These are phyloP conservation scores for Eucalyptus regnans DNA, from an alignment of 345 rosid species.

Conservation along the genomic window DNA sequence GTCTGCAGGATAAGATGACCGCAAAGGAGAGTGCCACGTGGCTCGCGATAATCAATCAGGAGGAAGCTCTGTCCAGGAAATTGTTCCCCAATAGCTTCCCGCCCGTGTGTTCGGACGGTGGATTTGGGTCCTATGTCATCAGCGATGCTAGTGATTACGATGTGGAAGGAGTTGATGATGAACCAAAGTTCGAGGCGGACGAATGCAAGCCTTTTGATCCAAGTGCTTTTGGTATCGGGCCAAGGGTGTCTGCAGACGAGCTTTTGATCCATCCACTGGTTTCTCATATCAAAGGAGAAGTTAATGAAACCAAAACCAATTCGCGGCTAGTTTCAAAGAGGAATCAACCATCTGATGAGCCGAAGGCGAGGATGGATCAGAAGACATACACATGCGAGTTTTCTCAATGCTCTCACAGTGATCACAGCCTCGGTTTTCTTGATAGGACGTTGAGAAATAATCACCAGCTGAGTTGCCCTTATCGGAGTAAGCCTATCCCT, in stretches of 20 bases:
- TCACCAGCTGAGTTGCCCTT: conserved; percentile 55
- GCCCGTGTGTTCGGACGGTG: conserved; percentile 13
- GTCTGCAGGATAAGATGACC: conserved; percentile 88
- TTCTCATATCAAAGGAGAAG: conserved; percentile 48
- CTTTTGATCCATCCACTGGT: conserved; percentile 12
- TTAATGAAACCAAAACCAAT: conserved; percentile 12
- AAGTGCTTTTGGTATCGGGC: conserved; percentile 15
- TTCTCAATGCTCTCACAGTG: conserved; percentile 45
- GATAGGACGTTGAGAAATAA: conserved; percentile 58
- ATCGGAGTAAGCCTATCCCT: conserved; percentile 4
- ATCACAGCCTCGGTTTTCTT: conserved; percentile 31
- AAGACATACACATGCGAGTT: conserved; percentile 38
- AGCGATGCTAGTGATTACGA: conserved; percentile 59
- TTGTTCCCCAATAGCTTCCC: conserved; percentile 53
- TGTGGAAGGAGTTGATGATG: conserved; percentile 48
- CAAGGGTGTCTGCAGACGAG: conserved; percentile 4
- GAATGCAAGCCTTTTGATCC: conserved; percentile 30
- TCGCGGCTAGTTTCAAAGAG: conserved; percentile 34
- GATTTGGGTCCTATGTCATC: conserved; percentile 37
- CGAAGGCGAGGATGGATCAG: conserved; percentile 12
- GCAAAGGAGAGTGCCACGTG: conserved; percentile 86
- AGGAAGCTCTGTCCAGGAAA: conserved; percentile 50
- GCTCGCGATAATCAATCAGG: conserved; percentile 64
- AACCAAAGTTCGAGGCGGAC: conserved; percentile 13
- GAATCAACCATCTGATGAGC: conserved; percentile 27